Evolutionary conservation across 495 filamentous ascomycete genomes (phyloP), one percentile per base, ranked within the genome.

Genomic region (Astrocystis sublimbata): DNA sequence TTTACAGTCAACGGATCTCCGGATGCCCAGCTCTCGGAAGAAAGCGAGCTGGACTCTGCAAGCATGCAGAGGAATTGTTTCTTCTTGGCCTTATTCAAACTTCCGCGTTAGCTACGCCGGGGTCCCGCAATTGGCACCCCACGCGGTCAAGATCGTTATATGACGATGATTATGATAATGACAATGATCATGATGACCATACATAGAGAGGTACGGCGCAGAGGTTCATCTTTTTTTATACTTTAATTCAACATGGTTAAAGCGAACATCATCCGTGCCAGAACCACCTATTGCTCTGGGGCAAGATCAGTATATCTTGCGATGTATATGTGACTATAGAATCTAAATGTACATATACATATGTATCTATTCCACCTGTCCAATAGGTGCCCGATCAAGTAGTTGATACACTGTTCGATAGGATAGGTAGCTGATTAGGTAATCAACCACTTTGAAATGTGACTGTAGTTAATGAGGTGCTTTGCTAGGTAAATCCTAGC

Each of bases 91-190:
- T 52, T 52, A 36, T 52, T 36, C 49, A 36, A 61, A 52, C 42
- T 61, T 52, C 60, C 41, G 47, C 49, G 55, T 62, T n/a, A n/a
- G n/a, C n/a, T n/a, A 47, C 40, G 45, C 10, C 28, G 21, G 40
- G 17, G 50, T 47, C n/a, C 30, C 24, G 41, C 40, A 40, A 55
- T 31, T 43, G 46, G 33, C 33, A 46, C 8, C 50, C 28, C 30
- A 6, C 35, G 35, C 33, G 49, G 30, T 12, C 36, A 33, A 41
- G 47, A 41, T 41, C 31, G 17, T 47, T 17, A 55, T 42, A 53
- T 36, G 43, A 52, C 58, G 36, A 69, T 62, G 64, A 65, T 28
- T 51, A 68, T 51, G 56, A 69, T 47, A 26, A 66, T 24, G 63
- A 63, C 53, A 26, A 71, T 46, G 64, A 66, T 60, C 49, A 50